A percentile compares a stretch with the other conserved stretches of the same genome.
Conservation (phyloP, 176 grass and related monocot genomes). For the Avena insularis region DNA sequence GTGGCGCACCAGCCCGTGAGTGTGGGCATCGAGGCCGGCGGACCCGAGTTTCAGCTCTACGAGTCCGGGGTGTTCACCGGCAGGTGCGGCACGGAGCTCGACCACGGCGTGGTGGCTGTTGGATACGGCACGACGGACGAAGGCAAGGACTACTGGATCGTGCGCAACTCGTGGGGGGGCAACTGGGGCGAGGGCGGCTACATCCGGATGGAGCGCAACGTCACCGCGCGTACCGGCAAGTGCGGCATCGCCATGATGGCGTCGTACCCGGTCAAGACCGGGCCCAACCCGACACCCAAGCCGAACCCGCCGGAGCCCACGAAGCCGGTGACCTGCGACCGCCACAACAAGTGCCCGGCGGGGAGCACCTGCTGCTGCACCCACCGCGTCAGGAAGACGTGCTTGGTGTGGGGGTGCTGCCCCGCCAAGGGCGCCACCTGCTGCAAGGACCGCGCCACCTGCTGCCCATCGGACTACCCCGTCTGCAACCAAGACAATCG, state of each 20-base stretch:
- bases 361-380: conserved; percentile 74
- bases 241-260: conserved; percentile 74
- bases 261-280: conserved; percentile 68
- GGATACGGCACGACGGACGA: conserved; percentile 58
- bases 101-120: conserved; percentile 65
- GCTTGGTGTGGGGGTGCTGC: conserved; percentile 78
- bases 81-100: conserved; percentile 53
- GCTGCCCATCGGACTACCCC: conserved; percentile 68
- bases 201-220: conserved; percentile 26
- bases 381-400: conserved; percentile 46
- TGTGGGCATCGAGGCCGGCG: background rate
- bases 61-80: background rate
- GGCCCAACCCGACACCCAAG: conserved; percentile 51
- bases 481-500: conserved; percentile 44
- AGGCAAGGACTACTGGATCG: conserved; percentile 61
- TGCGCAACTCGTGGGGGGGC: conserved; percentile 75
- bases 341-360: conserved; percentile 52
- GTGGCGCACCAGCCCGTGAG: conserved; percentile 5
- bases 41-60: background rate
- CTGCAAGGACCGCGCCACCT: conserved; percentile 64
- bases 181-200: conserved; percentile 21
- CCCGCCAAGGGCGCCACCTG: conserved; percentile 61
- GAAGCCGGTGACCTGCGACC: conserved; percentile 40
- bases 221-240: conserved; percentile 51
- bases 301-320: conserved; percentile 30